phyloP scores from a whole-genome alignment of 768 basidiomycete genomes.

The Leccinum boreale region DNA sequence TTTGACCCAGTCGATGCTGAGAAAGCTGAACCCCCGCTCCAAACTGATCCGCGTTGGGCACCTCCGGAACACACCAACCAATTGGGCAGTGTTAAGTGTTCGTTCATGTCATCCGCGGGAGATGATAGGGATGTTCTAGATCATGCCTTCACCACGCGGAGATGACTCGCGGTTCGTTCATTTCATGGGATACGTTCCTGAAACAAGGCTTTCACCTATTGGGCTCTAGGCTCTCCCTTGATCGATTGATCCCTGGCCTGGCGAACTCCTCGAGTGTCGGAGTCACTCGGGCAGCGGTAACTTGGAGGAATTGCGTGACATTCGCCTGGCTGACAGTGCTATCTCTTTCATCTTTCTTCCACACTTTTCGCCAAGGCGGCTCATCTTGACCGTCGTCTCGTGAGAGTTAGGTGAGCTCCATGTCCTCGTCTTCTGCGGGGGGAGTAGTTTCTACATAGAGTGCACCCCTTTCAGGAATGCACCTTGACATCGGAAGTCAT shows the following conservation, averaged over 20 bases:
- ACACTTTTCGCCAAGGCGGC: not conserved
- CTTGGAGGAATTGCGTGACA: not conserved
- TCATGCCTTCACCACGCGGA: constrained; percentile 8
- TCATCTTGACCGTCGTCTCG: not conserved
- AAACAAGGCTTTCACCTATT: not conserved
- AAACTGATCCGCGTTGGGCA: constrained; percentile 8
- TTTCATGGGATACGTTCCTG: not conserved
- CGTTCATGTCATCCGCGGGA: constrained; percentile 3
- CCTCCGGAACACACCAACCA: not conserved
- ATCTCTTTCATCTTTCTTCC: not conserved
- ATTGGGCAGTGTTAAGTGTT: constrained; percentile 1
- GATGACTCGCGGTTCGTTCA: constrained; percentile 2
- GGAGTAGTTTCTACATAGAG: not conserved
- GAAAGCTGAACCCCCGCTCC: constrained; percentile 6
- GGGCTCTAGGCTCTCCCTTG: not conserved
- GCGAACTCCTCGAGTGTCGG: not conserved
- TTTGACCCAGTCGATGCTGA: not conserved
- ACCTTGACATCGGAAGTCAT: not conserved
- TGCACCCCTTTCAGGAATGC: not conserved
- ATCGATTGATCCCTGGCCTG: not conserved
- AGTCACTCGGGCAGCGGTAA: not conserved
- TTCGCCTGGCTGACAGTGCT: not conserved
- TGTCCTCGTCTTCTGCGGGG: not conserved
- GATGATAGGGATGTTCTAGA: not conserved
- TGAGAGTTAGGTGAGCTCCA: not conserved